These are phyloP conservation scores for Eucalyptus camaldulensis DNA, from an alignment of 345 rosid species.

Conservation along the genomic window DNA sequence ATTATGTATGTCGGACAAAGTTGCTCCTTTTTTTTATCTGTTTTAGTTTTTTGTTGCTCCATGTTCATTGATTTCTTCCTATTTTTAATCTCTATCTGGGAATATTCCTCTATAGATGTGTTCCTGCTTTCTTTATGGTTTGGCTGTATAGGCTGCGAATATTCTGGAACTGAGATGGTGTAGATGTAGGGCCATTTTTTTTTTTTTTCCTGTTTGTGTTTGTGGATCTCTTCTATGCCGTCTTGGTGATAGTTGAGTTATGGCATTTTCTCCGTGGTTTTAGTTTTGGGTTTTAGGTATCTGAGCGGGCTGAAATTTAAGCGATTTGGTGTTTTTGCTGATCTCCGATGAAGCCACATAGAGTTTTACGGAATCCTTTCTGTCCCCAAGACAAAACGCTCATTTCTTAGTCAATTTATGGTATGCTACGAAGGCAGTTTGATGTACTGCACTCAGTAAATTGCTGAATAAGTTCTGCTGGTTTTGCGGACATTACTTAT, in stretches of 20 bases:
- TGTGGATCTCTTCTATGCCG: background rate
- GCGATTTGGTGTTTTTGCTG: background rate
- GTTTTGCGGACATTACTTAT: background rate
- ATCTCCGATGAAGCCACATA: background rate
- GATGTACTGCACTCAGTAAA: background rate
- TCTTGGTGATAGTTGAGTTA: background rate
- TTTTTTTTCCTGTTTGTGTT: background rate
- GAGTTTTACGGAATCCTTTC: background rate
- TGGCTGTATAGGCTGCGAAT: background rate
- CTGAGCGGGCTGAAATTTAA: background rate
- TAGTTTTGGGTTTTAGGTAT: background rate
- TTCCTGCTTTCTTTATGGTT: background rate
- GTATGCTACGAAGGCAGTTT: background rate
- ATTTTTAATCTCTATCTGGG: background rate
- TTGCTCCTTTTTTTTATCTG: background rate
- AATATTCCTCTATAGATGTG: background rate
- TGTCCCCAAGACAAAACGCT: background rate
- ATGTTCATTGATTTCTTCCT: background rate
- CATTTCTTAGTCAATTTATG: background rate
- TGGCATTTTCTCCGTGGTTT: background rate
- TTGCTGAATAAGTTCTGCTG: background rate
- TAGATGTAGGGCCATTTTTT: background rate
- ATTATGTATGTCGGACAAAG: background rate
- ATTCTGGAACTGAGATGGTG: background rate
- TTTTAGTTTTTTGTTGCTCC: background rate